Base-by-base conservation (phyloP, 345 rosid species). In the Garcia nutans region DNA sequence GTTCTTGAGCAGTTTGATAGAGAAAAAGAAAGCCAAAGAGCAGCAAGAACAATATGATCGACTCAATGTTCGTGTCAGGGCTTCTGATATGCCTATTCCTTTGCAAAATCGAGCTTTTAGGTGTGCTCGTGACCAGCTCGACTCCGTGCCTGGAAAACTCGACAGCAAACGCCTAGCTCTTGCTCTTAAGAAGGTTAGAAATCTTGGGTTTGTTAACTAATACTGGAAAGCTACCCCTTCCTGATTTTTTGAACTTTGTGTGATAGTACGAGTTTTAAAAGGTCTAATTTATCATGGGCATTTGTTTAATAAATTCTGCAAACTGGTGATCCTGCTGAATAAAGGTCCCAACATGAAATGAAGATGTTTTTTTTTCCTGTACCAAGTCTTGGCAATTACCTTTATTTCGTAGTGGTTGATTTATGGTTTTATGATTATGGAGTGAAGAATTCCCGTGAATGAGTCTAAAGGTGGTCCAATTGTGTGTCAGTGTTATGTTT, bases 121-220 rank as follows among this genome's bases (percentile, higher is more conserved):
- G 77, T 88, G 87, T 75, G 90, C 99, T 10, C 93, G 98, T 78
- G 87, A 93, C 47, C 89, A 77, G 65, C 92, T 96, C 73, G 93
- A 93, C 81, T 82, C 94, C 76, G 90, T 84, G 81, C 86, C 92
- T 82, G 86, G 87, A 22, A 96, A 96, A 65, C 85, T 91, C 58
- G 98, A 92, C 79, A 93, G 93, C 80, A 96, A 93, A 84, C 88
- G 94, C 74, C 89, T 96, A 17, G 99, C 99, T 45, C 93, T 90
- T 68, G 88, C 98, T 22, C 96, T 93, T 8, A 96, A 96, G 84
- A 96, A 92, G 98, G 98, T 78, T 11, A 52, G 37, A 77, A 70
- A 33, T 41, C 2, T 17, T 31, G 3, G 3, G 16, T 41, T 17
- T 31, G 10, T 45, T 66, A 3, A 33, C 8, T 50, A 50, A 26